phyloP scores from a whole-genome alignment of 2,329 filamentous ascomycete genomes.

The Chaetomiaceae sp. region DNA sequence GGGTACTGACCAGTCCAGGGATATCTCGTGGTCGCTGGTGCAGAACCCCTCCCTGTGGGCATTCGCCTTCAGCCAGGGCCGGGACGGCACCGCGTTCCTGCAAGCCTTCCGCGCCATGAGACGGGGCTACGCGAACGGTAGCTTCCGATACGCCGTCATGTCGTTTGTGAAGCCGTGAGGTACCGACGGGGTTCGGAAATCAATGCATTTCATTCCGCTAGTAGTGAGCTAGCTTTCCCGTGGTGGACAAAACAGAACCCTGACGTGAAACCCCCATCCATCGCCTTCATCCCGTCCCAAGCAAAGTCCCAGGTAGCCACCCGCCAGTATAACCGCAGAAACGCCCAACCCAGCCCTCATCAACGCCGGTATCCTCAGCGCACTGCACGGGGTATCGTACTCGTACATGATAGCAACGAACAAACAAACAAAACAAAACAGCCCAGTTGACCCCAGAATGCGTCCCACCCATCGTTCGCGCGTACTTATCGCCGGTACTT shows the following conservation, averaged over 20 bases:
- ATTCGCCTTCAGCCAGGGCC: conserved; percentile 55
- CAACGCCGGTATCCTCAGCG: not conserved
- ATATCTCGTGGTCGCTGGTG: conserved; percentile 58
- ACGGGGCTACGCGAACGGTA: conserved; percentile 54
- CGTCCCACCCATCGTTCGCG: too few species aligned
- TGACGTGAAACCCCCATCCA: not conserved
- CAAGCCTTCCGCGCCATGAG: conserved; percentile 60
- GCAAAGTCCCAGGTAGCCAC: not conserved
- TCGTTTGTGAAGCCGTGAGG: conserved; percentile 44
- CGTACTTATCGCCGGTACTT: too few species aligned
- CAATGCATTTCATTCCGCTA: not conserved
- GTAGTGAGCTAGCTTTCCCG: not conserved
- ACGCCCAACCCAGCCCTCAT: not conserved
- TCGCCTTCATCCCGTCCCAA: not conserved
- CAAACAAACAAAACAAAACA: not conserved
- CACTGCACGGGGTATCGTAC: conserved; percentile 1
- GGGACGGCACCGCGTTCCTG: conserved; percentile 57
- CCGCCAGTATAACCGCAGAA: not conserved
- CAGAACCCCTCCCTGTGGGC: conserved; percentile 58
- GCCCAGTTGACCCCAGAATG: too few species aligned
- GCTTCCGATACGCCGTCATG: conserved; percentile 56
- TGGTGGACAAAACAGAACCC: too few species aligned
- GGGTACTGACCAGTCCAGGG: conserved; percentile 40
- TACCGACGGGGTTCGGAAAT: not conserved
- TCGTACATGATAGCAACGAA: not conserved